Evolutionary conservation across 1,284 basidiomycete genomes (phyloP), one percentile per base, ranked within the genome.

Genomic region (Xerocomus nothofagi): DNA sequence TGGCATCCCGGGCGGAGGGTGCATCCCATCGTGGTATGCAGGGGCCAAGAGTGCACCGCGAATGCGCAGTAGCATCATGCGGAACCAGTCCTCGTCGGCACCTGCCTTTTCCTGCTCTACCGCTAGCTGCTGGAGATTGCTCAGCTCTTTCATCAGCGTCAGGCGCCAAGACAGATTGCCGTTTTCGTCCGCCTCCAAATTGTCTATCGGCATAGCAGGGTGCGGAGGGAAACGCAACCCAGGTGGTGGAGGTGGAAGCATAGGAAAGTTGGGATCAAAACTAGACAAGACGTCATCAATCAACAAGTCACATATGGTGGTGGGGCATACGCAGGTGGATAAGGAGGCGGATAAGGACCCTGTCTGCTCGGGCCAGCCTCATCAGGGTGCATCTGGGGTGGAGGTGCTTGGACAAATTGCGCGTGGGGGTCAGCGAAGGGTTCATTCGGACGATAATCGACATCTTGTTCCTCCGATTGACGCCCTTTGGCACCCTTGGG

Each of bases 131-230:
- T 86, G 82, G 50, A 91, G 71, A 61, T 81, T 82, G 17, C 76
- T 75, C 36, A 91, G 76, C 68, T 91, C 88, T 68, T 90, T 91
- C 47, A 82, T 67, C 83, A 88, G 86, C 32, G 84, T 82, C 29
- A 80, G 65, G 42, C 84, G 81, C 89, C 89, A 91, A 63, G 87
- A 81, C 31, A 88, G 78, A 51, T 88, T 81, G 23, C 88, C 88
- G 49, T 85, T 76, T 62, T 88, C 88, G 54, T 90, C 88, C 14
- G 86, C 51, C 57, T 88, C 84, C 47, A 89, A 70, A 49, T 77
- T 77, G 46, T 84, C 81, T n/a, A 82, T 76, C 9, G 78, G 74
- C 56, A 86, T 75, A 6, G 79, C 75, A 12, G 81, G 79, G 18
- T 75, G 73, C 23, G 79, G 75, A 38, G 78, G 75, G 56, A 82